Evolutionary conservation across 2,329 filamentous ascomycete species (phyloP), one percentile per base, ranked within the genome.

Genomic region (Graphilbum sp.): DNA sequence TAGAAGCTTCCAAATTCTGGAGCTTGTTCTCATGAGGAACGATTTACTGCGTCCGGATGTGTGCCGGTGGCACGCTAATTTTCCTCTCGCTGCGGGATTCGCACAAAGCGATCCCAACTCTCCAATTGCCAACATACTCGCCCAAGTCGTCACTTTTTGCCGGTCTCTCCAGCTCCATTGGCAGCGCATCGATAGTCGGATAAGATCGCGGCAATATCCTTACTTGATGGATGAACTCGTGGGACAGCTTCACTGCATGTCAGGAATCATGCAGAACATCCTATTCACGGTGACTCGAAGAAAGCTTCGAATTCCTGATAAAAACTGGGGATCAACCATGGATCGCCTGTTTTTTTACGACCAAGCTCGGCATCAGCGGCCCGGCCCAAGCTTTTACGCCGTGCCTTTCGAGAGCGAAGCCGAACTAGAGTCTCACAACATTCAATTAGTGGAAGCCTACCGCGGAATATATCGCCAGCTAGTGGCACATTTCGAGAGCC

Each of bases 91-190:
- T 2, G 31, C 56, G 5, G 7, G 35, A 1, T 13, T 33, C 15
- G 5, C 13, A n/a, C 11, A 29, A 29, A 29, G 27, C 10, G 13
- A 6, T 24, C 21, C 21, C 6, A 15, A 12, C 10, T 8, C 5
- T 29, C 11, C 7, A 5, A 5, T n/a, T 29, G 11, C 5, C 5
- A 8, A 6, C 27, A 27, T 45, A 1, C 19, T 58, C 5, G 21
- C 31, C 8, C 42, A 59, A 13, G 63, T 75, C 15, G 52, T 61
- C 17, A 41, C 46, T 1, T 69, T 65, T 35, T 55, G 71, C n/a
- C 41, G 49, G 3, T 52, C 57, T 7, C 48, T 79, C 13, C 53
- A 58, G 3, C 44, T 49, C 17, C 46, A 53, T 15, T 71, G 66
- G 64, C 20, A 42, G 1, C 6, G 32, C 4, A 55, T 64, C 34